Conservation (phyloP, 108 stramenopile genomes). For the Fragilaria crotonensis region DNA sequence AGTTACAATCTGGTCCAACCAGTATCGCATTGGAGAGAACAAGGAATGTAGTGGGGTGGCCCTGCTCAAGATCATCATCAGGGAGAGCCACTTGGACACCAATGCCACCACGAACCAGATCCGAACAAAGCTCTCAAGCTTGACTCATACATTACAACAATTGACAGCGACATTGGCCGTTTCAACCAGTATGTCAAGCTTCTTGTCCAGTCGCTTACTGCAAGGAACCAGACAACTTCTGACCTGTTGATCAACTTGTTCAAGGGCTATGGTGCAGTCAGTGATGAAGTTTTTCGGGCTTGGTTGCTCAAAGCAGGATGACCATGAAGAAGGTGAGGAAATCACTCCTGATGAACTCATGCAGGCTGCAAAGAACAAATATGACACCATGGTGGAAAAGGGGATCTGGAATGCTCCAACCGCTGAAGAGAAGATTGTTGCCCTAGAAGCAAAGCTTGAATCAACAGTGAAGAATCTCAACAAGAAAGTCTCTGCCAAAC, state of each 20-base stretch:
- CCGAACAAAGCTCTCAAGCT: conserved; percentile 5
- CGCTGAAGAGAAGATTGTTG: conserved; percentile 13
- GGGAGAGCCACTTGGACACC: conserved; percentile 10
- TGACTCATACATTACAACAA: conserved; percentile 15
- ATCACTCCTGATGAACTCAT: conserved; percentile 17
- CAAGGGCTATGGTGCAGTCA: conserved; percentile 16
- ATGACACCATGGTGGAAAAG: conserved; percentile 5
- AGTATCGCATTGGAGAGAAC: neutral
- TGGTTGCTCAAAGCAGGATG: conserved; percentile 23
- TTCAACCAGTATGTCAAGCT: conserved; percentile 26
- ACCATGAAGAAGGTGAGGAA: conserved; percentile 14
- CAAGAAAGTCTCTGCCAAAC: no score
- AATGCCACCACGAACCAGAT: conserved; percentile 16
- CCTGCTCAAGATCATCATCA: conserved; percentile 24
- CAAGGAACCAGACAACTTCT: conserved; percentile 7
- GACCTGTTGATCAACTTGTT: conserved; percentile 31
- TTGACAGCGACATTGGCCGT: conserved; percentile 13
- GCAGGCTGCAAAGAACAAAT: conserved; percentile 20
- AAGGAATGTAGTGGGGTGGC: neutral
- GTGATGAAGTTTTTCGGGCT: conserved; percentile 10
- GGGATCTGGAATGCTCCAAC: conserved; percentile 6
- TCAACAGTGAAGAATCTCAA: neutral
- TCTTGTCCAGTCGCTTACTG: conserved; percentile 1
- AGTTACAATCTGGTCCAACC: neutral
- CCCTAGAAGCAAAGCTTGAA: conserved; percentile 5